A percentile compares a stretch with the other conserved stretches of the same genome.
phyloP scores from a whole-genome alignment of 225 moss, liverwort and hornwort species.

The Pseudoscleropodium purum region DNA sequence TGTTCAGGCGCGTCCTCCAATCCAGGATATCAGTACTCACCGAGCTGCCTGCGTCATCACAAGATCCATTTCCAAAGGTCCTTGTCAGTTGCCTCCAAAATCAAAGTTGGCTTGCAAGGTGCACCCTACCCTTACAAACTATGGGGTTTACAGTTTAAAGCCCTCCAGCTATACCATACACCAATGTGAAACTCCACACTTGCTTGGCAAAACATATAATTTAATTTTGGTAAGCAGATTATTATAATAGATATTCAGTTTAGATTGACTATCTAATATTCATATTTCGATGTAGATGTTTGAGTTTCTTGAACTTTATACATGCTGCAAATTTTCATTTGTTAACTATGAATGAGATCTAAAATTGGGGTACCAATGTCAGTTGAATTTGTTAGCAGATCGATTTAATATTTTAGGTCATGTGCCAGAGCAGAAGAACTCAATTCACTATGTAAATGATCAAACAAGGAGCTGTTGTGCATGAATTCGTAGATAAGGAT shows the following conservation, averaged over 20 bases:
- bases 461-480: constrained; percentile 21
- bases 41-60: background rate
- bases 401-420: background rate
- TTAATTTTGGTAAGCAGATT: background rate
- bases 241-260: background rate
- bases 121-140: no score
- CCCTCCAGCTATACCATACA: no score
- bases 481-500: constrained; percentile 46
- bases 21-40: background rate
- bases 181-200: no score
- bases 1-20: constrained; percentile 33
- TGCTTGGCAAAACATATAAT: no score
- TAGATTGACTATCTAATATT: background rate
- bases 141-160: no score
- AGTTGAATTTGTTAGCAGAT: background rate
- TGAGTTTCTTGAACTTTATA: background rate
- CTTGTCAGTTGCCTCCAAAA: no score
- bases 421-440: background rate
- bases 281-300: background rate
- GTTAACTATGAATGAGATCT: background rate
- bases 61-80: background rate
- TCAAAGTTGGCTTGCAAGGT: no score
- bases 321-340: background rate
- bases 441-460: constrained; percentile 38
- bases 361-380: background rate